These are phyloP conservation scores for Diaporthe sp. DNA, from an alignment of 2,329 filamentous ascomycete species.

Conservation along the genomic window DNA sequence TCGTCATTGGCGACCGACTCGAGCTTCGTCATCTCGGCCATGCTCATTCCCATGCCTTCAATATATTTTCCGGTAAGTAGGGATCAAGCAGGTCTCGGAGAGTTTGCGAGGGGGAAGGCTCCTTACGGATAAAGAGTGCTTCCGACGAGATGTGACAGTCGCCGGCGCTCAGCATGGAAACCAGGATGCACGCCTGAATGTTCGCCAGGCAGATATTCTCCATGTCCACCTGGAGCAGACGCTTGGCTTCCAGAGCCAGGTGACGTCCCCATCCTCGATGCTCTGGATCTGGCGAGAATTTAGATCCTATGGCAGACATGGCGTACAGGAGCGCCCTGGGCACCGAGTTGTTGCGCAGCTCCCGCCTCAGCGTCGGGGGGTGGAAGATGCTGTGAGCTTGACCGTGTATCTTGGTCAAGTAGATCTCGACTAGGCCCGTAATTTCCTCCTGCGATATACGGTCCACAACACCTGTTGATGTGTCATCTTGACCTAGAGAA, in stretches of 20 bases:
- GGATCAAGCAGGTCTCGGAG: background rate
- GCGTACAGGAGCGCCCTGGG: background rate
- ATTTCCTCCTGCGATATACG: background rate
- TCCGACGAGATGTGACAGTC: background rate
- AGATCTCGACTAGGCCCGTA: background rate
- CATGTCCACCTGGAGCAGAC: background rate
- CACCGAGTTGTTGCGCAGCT: background rate
- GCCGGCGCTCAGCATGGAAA: background rate
- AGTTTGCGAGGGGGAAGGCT: background rate
- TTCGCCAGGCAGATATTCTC: background rate
- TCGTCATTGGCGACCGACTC: background rate
- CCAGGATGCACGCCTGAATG: background rate
- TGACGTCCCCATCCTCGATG: background rate
- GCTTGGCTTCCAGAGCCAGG: background rate
- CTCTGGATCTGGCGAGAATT: background rate
- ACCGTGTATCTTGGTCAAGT: background rate
- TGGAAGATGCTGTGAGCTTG: conserved; percentile 1
- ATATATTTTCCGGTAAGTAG: background rate
- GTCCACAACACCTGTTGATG: background rate
- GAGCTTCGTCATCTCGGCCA: background rate
- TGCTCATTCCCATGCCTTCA: background rate
- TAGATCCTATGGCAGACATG: background rate
- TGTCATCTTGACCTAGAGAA: background rate
- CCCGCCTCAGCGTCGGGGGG: background rate
- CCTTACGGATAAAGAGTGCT: background rate